Evolutionary conservation across 2,329 filamentous ascomycete genomes (phyloP).

Genomic region (Alternaria tenuissima): DNA sequence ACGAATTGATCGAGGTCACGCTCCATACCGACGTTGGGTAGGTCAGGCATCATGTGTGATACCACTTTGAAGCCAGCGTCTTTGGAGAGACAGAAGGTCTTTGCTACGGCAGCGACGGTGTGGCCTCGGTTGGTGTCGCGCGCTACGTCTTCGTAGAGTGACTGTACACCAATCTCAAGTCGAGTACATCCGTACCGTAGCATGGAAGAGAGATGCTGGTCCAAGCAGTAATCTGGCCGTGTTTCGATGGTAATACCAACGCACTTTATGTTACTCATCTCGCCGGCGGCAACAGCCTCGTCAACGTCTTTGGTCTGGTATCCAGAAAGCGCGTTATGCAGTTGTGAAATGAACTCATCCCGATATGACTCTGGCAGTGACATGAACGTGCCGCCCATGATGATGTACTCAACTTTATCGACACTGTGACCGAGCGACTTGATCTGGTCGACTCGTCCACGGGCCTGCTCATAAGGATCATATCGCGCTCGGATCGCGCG

Average conservation of each 20-base stretch:
- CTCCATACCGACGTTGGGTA: slow-evolving; percentile 98
- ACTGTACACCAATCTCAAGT: slow-evolving; percentile 94
- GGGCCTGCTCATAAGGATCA: slow-evolving; percentile 96
- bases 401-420: slow-evolving; percentile 99
- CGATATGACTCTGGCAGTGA: slow-evolving; percentile 88
- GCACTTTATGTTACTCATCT: slow-evolving; percentile 97
- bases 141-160: slow-evolving; percentile 97
- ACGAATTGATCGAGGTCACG: slow-evolving; percentile 95
- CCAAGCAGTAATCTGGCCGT: slow-evolving; percentile 92
- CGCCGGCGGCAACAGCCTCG: slow-evolving; percentile 90
- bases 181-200: slow-evolving; percentile 96
- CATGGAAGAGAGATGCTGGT: slow-evolving; percentile 96
- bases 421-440: slow-evolving; percentile 95
- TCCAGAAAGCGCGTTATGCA: slow-evolving; percentile 95
- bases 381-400: slow-evolving; percentile 99
- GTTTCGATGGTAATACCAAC: slow-evolving; percentile 99
- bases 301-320: slow-evolving; percentile 95
- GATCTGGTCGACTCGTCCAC: slow-evolving; percentile 95
- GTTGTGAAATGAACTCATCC: slow-evolving; percentile 91
- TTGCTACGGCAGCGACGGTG: slow-evolving; percentile 91
- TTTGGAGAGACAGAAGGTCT: slow-evolving; percentile 97
- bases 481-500: slow-evolving; percentile 95
- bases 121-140: slow-evolving; percentile 96
- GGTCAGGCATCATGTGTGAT: slow-evolving; percentile 99
- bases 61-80: slow-evolving; percentile 99